A percentile compares a stretch with the other conserved stretches of the same genome.
phyloP scores from a whole-genome alignment of 2,329 filamentous ascomycete genomes.

The Westerdykella ornata region DNA sequence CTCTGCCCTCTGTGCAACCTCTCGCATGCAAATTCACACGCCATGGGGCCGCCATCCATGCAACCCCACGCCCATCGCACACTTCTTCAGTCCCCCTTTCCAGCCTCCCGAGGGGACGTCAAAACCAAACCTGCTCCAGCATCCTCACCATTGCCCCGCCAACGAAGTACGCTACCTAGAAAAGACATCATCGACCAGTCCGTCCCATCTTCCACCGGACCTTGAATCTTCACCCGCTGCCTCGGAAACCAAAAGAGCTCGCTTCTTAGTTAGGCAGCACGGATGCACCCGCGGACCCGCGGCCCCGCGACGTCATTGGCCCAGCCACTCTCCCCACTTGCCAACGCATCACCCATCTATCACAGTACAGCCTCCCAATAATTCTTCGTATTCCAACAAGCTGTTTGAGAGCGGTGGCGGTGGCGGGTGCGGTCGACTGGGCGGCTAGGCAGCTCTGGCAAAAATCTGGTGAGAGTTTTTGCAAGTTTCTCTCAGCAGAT shows the following conservation, averaged over 20 bases:
- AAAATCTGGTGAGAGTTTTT: too few species aligned
- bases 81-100: constrained; percentile 1
- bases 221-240: constrained; percentile 1
- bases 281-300: constrained; percentile 11
- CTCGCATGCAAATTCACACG: too few species aligned
- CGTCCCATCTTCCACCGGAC: constrained; percentile 5
- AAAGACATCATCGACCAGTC: too few species aligned
- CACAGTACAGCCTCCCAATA: background rate
- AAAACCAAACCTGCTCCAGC: background rate
- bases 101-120: background rate
- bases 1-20: too few species aligned
- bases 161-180: too few species aligned
- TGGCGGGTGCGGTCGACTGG: too few species aligned
- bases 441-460: too few species aligned
- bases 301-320: constrained; percentile 12
- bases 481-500: too few species aligned
- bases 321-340: constrained; percentile 10
- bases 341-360: constrained; percentile 25
- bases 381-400: background rate
- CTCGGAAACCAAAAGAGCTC: constrained; percentile 5
- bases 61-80: too few species aligned
- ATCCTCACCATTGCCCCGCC: too few species aligned
- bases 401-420: too few species aligned
- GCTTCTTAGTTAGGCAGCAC: constrained; percentile 1
- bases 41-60: too few species aligned